Evolutionary conservation across 306 rosid species (phyloP), one percentile per base, ranked within the genome.

Genomic region (Quercus cerris): DNA sequence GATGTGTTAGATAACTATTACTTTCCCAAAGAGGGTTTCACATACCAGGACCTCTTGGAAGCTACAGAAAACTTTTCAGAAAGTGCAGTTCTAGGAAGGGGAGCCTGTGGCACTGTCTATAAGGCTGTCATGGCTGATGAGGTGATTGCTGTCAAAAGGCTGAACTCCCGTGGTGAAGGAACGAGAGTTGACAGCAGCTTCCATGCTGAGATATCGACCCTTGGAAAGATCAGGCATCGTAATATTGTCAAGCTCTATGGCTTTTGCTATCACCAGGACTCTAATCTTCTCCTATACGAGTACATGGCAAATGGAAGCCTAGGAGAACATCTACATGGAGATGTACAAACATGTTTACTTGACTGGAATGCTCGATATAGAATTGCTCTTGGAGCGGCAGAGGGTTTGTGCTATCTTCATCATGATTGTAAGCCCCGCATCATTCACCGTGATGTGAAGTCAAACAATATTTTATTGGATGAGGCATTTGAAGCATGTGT

Each of bases 71-170:
- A 79, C 78, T 94, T 94, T 79, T 87, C 94, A 9, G 97, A 89
- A 76, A 52, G 56, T 46, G 86, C 81, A 51, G 73, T 90, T 71
- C 31, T 94, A 52, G 98, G 98, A 80, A 90, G 82, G 59, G 98
- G 97, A 74, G 98, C 98, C 56, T 94, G 97, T 78, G 98, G 98
- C 20, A 94, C 91, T 70, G 98, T 94, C 55, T 94, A 91, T 81
- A 94, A 92, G 86, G 98, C 94, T 69, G 81, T 86, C 75, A 90
- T 94, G 92, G 73, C 79, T 74, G 74, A 86, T 54, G 87, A 85
- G 62, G 85, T 85, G 82, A 86, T 94, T 75, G 98, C 98, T 3
- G 97, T 94, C 13, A 94, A 94, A 84, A 94, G 85, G 86, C 87
- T 92, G 74, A 90, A 85, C 81, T 89, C 97, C 0, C 94, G 77